Conservation (phyloP, 2,329 filamentous ascomycete species). For the Cytospora piceicola region DNA sequence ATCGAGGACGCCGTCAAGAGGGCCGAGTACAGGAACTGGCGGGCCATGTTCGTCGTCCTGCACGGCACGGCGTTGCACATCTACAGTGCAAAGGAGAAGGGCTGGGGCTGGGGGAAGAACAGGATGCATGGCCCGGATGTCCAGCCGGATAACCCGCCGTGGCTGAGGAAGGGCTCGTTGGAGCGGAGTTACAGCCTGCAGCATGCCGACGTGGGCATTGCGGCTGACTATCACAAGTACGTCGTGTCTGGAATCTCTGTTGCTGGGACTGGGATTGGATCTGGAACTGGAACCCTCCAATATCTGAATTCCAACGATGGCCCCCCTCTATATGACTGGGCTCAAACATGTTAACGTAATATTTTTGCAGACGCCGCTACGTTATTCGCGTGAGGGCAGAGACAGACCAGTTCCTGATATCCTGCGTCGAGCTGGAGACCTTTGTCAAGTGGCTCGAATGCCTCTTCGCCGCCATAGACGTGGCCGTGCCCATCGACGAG, state of each 20-base stretch:
- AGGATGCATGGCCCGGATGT: conserved; percentile 53
- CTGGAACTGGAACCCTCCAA: conserved; percentile 17
- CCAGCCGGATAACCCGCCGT: conserved; percentile 55
- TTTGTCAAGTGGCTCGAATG: conserved; percentile 72
- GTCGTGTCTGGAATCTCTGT: conserved; percentile 32
- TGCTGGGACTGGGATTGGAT: conserved; percentile 9
- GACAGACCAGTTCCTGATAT: conserved; percentile 73
- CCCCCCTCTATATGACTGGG: not conserved
- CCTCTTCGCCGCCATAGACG: conserved; percentile 73
- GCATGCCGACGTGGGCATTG: conserved; percentile 75
- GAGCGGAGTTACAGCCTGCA: conserved; percentile 72
- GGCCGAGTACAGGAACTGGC: conserved; percentile 66
- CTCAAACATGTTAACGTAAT: conserved; percentile 19
- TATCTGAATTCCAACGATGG: not conserved
- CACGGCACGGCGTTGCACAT: conserved; percentile 71
- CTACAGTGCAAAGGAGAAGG: conserved; percentile 62
- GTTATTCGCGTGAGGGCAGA: conserved; percentile 74
- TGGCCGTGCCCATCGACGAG: conserved; percentile 72
- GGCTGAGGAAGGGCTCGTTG: conserved; percentile 57
- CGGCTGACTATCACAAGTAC: conserved; percentile 72
- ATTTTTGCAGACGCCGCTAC: conserved; percentile 56
- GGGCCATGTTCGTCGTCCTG: conserved; percentile 64
- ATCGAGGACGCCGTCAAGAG: conserved; percentile 66
- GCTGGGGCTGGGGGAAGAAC: conserved; percentile 53
- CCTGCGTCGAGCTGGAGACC: conserved; percentile 64